Base-by-base conservation (phyloP, 2,329 filamentous ascomycete genomes). In the Capronia coronata region DNA sequence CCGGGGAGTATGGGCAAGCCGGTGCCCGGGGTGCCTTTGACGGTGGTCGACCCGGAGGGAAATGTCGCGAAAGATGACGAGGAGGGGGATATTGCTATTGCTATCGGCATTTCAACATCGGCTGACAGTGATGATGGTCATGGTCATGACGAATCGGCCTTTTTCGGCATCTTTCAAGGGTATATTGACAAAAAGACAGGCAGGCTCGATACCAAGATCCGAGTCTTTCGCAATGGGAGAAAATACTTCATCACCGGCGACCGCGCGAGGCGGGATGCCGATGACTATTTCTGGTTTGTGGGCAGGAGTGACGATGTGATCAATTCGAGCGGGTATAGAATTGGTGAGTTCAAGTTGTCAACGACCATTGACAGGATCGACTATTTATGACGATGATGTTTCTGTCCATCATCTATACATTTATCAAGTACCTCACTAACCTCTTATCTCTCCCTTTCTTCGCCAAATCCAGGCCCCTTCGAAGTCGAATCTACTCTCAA, bases 401-500 rank as follows among this genome's bases (percentile, higher is more conserved):
- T n/a, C n/a, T n/a, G n/a, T n/a, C n/a, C n/a, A n/a, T n/a, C n/a
- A n/a, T n/a, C n/a, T n/a, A n/a, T n/a, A n/a, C n/a, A n/a, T n/a
- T n/a, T n/a, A n/a, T n/a, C n/a, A n/a, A n/a, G n/a, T n/a, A n/a
- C n/a, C n/a, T n/a, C n/a, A n/a, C n/a, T n/a, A n/a, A n/a, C n/a
- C 11, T 32, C 37, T 11, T n/a, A 25, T n/a, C 19, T 25, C 7
- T 14, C 10, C 16, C 14, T 30, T 41, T 1, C 30, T 23, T 22
- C 43, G 6, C 10, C 10, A 5, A 27, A 27, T 27, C 25, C 37
- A 64, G 64, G 68, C 6, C 68, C 68, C 0, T 70, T 70, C 53
- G 68, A 71, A 61, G 65, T 71, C 25, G 68, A 71, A 54, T 69
- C 67, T 2, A 67, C 66, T 3, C 59, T 71, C 9, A 69, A 70